phyloP scores from a whole-genome alignment of 441 rosid genomes.

The Erysimum cheiri region DNA sequence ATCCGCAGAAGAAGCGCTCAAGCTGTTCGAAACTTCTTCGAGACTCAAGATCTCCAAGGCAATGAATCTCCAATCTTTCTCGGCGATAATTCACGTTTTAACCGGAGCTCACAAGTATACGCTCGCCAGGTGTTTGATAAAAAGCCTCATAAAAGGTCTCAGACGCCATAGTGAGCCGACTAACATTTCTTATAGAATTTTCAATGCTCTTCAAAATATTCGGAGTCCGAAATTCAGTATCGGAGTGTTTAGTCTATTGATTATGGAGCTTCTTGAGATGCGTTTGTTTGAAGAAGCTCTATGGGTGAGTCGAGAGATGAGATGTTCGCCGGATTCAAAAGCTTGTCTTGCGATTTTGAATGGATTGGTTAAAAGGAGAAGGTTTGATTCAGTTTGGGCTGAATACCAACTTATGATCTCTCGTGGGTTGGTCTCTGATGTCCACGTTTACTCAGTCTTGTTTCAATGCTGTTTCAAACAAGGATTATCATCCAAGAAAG shows the following conservation, averaged over 20 bases:
- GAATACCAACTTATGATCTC: constrained; percentile 54
- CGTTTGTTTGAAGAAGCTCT: constrained; percentile 63
- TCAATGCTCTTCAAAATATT: constrained; percentile 51
- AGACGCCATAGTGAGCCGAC: constrained; percentile 45
- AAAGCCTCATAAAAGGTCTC: constrained; percentile 59
- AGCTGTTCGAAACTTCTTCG: constrained; percentile 45
- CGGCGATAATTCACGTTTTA: constrained; percentile 48
- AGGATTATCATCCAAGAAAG: constrained; percentile 53
- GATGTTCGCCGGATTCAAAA: constrained; percentile 49
- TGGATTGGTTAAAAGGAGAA: constrained; percentile 54
- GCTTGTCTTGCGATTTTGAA: constrained; percentile 62
- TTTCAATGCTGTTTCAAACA: constrained; percentile 61
- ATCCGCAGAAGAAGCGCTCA: constrained; percentile 53
- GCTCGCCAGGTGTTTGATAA: constrained; percentile 73
- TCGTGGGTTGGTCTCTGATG: constrained; percentile 60
- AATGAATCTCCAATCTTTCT: constrained; percentile 45
- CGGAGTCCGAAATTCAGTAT: constrained; percentile 43
- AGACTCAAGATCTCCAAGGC: constrained; percentile 35
- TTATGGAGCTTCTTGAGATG: constrained; percentile 60
- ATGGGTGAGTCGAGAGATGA: constrained; percentile 55
- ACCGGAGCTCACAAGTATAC: constrained; percentile 48
- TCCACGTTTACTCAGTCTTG: constrained; percentile 63
- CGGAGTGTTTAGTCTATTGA: constrained; percentile 61
- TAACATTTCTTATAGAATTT: constrained; percentile 45
- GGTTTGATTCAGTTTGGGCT: constrained; percentile 58